Evolutionary conservation across 345 rosid genomes (phyloP), one percentile per base, ranked within the genome.

Genomic region (Syzygium oleosum): DNA sequence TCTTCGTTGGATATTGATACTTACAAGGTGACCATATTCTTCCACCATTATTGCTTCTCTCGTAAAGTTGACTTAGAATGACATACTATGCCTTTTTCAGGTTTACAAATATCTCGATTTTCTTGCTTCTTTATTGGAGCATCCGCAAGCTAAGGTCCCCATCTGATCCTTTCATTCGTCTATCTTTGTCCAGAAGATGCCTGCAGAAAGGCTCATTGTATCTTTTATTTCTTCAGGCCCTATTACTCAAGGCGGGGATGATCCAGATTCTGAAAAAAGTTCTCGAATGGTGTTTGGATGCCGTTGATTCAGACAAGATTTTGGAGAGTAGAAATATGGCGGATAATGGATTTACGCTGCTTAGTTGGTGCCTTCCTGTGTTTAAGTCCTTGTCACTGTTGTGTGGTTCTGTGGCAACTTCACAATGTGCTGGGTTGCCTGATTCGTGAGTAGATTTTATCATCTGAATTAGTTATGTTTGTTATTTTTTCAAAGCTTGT

Each of bases 41-140:
- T 85, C 89, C 63, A 41, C 79, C 87, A 49, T 90, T 52, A 15
- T 68, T 87, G 46, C 11, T 55, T 31, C 21, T 84, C 55, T 73
- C 15, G 12, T 73, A 73, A 31, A 34, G 73, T n/a, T 49, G 49
- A 49, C 49, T 59, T 13, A 29, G 43, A 43, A 55, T 63, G 14
- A 34, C 49, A 25, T 46, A 27, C 17, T 65, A 85, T 85, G 59
- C 87, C 80, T 51, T 21, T 92, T 89, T 90, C 95, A 96, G 99
- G 94, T 94, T 85, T 91, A 92, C 91, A 90, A 95, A 87, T 96
- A 90, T 91, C 95, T 98, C 56, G 96, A 91, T 86, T 98, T 98
- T 89, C 90, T 96, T 87, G 94, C 96, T 88, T 88, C 93, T 90
- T 90, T 98, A 89, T 85, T 96, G 93, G 99, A 98, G 92, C 99